Percentiles rank a stretch among this genome's conserved stretches.
These are phyloP conservation scores for Geranomyces michiganensis DNA, from an alignment of 192 early-diverging fungal species.

Conservation along the genomic window DNA sequence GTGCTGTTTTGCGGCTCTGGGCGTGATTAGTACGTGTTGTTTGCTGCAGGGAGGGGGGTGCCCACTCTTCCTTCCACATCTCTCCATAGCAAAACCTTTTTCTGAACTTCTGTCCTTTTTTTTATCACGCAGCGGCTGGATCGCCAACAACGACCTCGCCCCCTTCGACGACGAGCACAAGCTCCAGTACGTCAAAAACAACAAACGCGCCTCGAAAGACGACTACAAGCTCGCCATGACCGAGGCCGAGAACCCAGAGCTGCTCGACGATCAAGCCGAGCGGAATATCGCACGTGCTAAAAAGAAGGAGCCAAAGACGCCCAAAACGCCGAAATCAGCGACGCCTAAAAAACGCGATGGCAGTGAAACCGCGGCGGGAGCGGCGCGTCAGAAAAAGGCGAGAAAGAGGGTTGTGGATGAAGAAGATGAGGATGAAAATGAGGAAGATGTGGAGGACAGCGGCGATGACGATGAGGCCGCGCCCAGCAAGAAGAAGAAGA, in stretches of 20 bases:
- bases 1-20: not conserved
- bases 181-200: not conserved
- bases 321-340: not conserved
- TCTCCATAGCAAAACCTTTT: too few relatives aligned
- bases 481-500: too few relatives aligned
- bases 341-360: not conserved
- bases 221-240: not conserved
- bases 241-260: not conserved
- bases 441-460: not conserved
- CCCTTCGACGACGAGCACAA: not conserved
- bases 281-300: not conserved
- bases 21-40: not conserved
- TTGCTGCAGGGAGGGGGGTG: not conserved
- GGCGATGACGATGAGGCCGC: too few relatives aligned
- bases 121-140: not conserved
- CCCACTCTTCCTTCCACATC: too few relatives aligned
- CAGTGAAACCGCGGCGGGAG: not conserved
- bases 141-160: not conserved
- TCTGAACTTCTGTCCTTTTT: not conserved
- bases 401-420: not conserved
- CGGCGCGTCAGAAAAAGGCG: too few relatives aligned
- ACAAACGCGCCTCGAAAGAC: not conserved
- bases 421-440: too few relatives aligned
- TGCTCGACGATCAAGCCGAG: not conserved
- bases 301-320: not conserved